A percentile compares a stretch with the other conserved stretches of the same genome.
Evolutionary conservation across 345 rosid genomes (phyloP).

Genomic region (Populus alba): DNA sequence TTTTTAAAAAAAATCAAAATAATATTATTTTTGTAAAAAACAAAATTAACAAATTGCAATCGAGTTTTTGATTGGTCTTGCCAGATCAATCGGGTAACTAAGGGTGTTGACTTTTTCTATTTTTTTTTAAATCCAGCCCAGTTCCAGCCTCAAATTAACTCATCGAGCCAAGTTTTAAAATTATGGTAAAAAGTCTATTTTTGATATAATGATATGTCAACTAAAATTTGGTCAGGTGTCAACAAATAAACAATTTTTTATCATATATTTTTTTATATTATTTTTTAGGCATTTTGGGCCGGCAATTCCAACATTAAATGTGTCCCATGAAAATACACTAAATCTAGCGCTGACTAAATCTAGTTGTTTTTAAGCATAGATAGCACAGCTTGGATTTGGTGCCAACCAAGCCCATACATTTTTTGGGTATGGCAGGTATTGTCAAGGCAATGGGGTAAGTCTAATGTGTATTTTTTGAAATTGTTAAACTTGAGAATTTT

Average conservation of each 20-base stretch:
- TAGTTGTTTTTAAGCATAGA: fast-evolving
- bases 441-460: fast-evolving
- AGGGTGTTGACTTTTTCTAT: fast-evolving
- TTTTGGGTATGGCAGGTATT: fast-evolving
- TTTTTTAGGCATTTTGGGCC: fast-evolving
- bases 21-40: no score
- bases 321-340: no score
- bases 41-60: fast-evolving
- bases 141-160: fast-evolving
- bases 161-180: fast-evolving
- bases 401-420: fast-evolving
- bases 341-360: fast-evolving
- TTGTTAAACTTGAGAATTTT: fast-evolving
- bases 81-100: fast-evolving
- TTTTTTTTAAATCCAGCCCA: fast-evolving
- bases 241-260: no score
- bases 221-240: fast-evolving
- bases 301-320: no score
- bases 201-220: no score
- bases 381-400: fast-evolving
- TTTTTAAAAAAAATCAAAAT: no score
- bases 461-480: no score
- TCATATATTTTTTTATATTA: no score
- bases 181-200: fast-evolving
- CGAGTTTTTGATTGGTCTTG: no score